phyloP scores from a whole-genome alignment of 2,329 filamentous ascomycete genomes.

The Ploettnerulaceae sp. region DNA sequence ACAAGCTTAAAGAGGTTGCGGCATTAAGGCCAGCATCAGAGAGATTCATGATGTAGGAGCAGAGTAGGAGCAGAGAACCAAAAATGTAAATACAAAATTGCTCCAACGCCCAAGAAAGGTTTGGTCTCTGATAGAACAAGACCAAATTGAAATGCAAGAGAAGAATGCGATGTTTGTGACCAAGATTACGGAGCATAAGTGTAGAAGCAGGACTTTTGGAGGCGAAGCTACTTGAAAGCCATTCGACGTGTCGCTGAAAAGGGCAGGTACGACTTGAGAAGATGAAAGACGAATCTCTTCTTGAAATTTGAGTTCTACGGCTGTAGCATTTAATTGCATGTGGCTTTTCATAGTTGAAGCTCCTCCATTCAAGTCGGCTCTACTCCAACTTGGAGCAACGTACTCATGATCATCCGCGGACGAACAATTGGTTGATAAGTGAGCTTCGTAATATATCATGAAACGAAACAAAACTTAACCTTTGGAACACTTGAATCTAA shows the following conservation, averaged over 20 bases:
- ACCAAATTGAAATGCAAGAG: constrained; percentile 26
- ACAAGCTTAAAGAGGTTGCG: constrained; percentile 14
- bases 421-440: too few relatives aligned
- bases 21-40: constrained; percentile 12
- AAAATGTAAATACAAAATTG: constrained; percentile 33
- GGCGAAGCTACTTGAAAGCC: neutral
- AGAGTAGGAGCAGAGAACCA: constrained; percentile 25
- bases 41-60: constrained; percentile 27
- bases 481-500: too few relatives aligned
- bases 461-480: too few relatives aligned
- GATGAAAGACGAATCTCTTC: too few relatives aligned
- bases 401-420: too few relatives aligned
- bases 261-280: neutral
- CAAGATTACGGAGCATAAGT: constrained; percentile 15
- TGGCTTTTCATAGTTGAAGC: too few relatives aligned
- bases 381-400: too few relatives aligned
- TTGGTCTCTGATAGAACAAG: constrained; percentile 23
- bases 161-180: constrained; percentile 24
- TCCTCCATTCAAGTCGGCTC: too few relatives aligned
- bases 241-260: neutral
- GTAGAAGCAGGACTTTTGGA: neutral
- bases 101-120: constrained; percentile 32
- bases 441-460: too few relatives aligned
- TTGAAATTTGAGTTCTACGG: too few relatives aligned
- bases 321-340: too few relatives aligned